phyloP scores from a whole-genome alignment of 2,329 filamentous ascomycete species.

The Aureobasidium mangrovei region DNA sequence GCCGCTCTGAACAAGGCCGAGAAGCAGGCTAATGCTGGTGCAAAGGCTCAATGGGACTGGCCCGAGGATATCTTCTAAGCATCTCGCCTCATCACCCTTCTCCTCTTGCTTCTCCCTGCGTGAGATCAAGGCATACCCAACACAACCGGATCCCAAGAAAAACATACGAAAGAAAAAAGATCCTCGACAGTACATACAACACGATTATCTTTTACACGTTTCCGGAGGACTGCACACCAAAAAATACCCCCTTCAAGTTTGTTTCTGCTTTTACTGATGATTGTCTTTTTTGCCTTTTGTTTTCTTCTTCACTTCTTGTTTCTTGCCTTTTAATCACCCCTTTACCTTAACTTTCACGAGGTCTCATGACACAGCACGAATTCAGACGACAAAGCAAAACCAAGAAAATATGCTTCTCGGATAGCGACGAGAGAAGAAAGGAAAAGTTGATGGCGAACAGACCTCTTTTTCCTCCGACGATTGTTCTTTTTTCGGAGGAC shows the following conservation, averaged over 20 bases:
- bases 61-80: constrained; percentile 28
- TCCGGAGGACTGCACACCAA: neutral
- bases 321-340: neutral
- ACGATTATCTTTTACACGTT: neutral
- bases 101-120: neutral
- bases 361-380: neutral
- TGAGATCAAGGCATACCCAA: neutral
- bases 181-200: neutral
- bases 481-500: no score
- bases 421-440: neutral
- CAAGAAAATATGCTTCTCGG: neutral
- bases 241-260: neutral
- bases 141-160: neutral
- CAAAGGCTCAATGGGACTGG: constrained; percentile 23
- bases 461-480: no score
- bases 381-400: neutral
- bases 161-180: neutral
- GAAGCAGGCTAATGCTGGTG: neutral
- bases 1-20: neutral
- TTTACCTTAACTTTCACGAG: neutral
- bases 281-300: neutral
- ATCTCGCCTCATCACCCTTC: neutral
- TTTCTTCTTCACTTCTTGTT: neutral
- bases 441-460: no score
- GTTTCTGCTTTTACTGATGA: neutral